Percentiles rank a stretch among this genome's conserved stretches.
phyloP scores from a whole-genome alignment of 352 stramenopile species.

The Halophytophthora polymorphica region DNA sequence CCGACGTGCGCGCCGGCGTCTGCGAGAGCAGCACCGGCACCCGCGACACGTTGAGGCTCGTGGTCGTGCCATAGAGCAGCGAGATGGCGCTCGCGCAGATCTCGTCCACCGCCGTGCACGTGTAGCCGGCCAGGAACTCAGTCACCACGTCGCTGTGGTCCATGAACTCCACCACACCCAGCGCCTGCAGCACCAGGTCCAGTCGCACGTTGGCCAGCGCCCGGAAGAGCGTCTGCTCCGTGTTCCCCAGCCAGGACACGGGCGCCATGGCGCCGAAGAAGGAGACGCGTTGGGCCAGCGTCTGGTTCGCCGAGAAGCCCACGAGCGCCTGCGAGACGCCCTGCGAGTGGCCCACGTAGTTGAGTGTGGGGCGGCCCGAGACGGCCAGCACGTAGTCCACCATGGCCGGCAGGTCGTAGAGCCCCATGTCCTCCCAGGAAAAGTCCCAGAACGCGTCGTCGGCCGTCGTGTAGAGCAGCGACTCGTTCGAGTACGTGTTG shows the following conservation, averaged over 20 bases:
- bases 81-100: slow-evolving; percentile 34
- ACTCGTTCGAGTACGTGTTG: slow-evolving; percentile 47
- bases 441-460: slow-evolving; percentile 50
- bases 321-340: slow-evolving; percentile 49
- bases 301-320: slow-evolving; percentile 46
- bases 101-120: slow-evolving; percentile 31
- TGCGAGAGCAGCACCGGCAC: slow-evolving; percentile 48
- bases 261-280: slow-evolving; percentile 49
- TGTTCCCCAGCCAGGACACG: slow-evolving; percentile 31
- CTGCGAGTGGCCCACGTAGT: slow-evolving; percentile 54
- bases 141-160: slow-evolving; percentile 33
- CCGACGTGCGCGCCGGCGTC: slow-evolving; percentile 38
- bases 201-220: slow-evolving; percentile 29
- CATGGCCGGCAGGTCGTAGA: slow-evolving; percentile 41
- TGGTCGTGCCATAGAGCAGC: slow-evolving; percentile 31
- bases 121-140: slow-evolving; percentile 30
- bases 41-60: slow-evolving; percentile 40
- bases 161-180: slow-evolving; percentile 36
- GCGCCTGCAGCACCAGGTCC: slow-evolving; percentile 27
- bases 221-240: slow-evolving; percentile 30
- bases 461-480: slow-evolving; percentile 30
- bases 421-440: slow-evolving; percentile 46
- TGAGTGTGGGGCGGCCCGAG: slow-evolving; percentile 29
- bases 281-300: slow-evolving; percentile 39
- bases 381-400: slow-evolving; percentile 35